phyloP scores from a whole-genome alignment of 306 rosid genomes.

The Gastrolobium villosum region DNA sequence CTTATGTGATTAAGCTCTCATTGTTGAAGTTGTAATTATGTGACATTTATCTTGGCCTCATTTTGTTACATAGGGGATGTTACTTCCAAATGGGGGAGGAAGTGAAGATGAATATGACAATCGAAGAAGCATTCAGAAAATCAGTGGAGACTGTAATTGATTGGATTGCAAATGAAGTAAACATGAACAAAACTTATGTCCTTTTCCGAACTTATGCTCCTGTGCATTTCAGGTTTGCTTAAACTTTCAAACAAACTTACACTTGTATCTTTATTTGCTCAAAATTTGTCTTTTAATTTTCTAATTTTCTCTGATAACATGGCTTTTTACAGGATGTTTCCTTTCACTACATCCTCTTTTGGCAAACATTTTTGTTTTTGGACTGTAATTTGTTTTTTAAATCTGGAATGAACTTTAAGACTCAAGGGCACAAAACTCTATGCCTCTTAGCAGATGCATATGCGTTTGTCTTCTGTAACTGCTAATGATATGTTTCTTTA shows the following conservation, averaged over 20 bases:
- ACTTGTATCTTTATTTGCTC: slow-evolving; percentile 35
- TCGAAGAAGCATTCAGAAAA: slow-evolving; percentile 69
- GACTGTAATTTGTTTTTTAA: slow-evolving; percentile 13
- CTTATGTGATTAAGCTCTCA: slow-evolving; percentile 23
- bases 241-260: slow-evolving; percentile 24
- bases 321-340: slow-evolving; percentile 5
- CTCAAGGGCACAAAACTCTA: slow-evolving; percentile 8
- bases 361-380: not conserved
- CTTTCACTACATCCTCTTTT: slow-evolving; percentile 1
- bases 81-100: slow-evolving; percentile 81
- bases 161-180: slow-evolving; percentile 73
- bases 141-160: slow-evolving; percentile 71
- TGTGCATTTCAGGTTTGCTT: slow-evolving; percentile 88
- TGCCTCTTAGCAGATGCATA: slow-evolving; percentile 28
- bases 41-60: slow-evolving; percentile 47
- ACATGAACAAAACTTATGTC: slow-evolving; percentile 76
- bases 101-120: slow-evolving; percentile 81
- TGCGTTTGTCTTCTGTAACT: not conserved
- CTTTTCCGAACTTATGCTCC: slow-evolving; percentile 88
- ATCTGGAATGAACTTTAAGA: not conserved
- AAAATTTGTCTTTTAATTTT: slow-evolving; percentile 37
- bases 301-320: not conserved
- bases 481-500: not conserved
- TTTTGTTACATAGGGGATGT: slow-evolving; percentile 72
- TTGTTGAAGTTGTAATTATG: slow-evolving; percentile 9